Conservation (phyloP, 2,329 filamentous ascomycete species). For the Ophiostoma novo-ulmi region DNA sequence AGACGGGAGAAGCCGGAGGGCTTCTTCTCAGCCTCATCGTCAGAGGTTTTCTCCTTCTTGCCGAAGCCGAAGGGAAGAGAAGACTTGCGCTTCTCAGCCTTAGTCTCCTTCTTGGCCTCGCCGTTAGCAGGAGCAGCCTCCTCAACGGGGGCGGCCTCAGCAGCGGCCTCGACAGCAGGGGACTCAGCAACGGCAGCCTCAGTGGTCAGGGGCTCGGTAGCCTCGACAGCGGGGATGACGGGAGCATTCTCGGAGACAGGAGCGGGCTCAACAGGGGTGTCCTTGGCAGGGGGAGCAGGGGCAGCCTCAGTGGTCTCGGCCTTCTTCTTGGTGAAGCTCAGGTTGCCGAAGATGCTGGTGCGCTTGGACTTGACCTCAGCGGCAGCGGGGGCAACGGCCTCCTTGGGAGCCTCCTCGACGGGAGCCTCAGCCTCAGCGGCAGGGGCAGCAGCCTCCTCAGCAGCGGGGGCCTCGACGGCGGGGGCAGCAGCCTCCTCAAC, state of each 20-base stretch:
- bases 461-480: conserved; percentile 32
- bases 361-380: conserved; percentile 39
- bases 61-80: conserved; percentile 64
- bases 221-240: conserved; percentile 56
- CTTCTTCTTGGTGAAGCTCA: conserved; percentile 56
- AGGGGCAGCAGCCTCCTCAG: conserved; percentile 35
- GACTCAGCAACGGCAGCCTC: conserved; percentile 48
- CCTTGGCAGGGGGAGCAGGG: conserved; percentile 41
- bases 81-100: conserved; percentile 75
- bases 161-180: conserved; percentile 19
- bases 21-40: conserved; percentile 59
- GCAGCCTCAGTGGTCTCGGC: conserved; percentile 45
- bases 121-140: conserved; percentile 43
- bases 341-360: conserved; percentile 51
- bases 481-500: conserved; percentile 34
- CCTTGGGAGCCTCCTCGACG: conserved; percentile 35
- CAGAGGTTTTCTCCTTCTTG: conserved; percentile 73
- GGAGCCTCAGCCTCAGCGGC: conserved; percentile 37
- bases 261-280: conserved; percentile 38
- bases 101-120: conserved; percentile 58
- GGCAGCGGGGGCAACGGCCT: conserved; percentile 36
- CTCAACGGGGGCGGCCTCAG: conserved; percentile 33
- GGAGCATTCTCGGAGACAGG: conserved; percentile 50
- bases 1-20: conserved; percentile 57
- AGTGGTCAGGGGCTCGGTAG: conserved; percentile 51